These are phyloP conservation scores for Xylaria castorea DNA, from an alignment of 495 filamentous ascomycete genomes.

Conservation along the genomic window DNA sequence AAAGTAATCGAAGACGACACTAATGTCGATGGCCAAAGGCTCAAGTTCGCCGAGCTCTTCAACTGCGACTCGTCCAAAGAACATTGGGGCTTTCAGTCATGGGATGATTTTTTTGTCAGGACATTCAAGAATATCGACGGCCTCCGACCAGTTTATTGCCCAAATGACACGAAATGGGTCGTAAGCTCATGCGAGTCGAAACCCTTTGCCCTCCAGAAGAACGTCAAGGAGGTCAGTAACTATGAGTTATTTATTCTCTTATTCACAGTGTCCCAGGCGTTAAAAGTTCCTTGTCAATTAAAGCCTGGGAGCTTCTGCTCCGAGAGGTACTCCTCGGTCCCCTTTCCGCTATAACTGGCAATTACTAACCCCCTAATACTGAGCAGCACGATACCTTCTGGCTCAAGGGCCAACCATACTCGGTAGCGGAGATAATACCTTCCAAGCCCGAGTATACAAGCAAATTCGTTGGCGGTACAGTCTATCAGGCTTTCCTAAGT, in stretches of 20 bases:
- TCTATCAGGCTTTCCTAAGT: conserved; percentile 65
- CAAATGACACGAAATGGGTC: conserved; percentile 53
- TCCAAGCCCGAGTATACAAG: background rate
- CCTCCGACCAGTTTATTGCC: conserved; percentile 53
- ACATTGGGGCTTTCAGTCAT: conserved; percentile 63
- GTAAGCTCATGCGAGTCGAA: conserved; percentile 64
- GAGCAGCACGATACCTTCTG: conserved; percentile 51
- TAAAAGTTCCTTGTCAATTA: conserved; percentile 15
- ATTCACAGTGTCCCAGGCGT: conserved; percentile 3
- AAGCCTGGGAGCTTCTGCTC: conserved; percentile 12
- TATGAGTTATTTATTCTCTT: conserved; percentile 17
- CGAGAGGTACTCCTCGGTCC: conserved; percentile 9
- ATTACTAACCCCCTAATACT: conserved; percentile 15
- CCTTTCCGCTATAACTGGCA: conserved; percentile 16
- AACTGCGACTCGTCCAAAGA: conserved; percentile 42
- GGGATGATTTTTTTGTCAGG: conserved; percentile 70
- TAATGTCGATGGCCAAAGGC: conserved; percentile 17
- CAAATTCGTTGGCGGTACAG: conserved; percentile 57
- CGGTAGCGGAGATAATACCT: conserved; percentile 57
- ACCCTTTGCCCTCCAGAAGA: conserved; percentile 43
- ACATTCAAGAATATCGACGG: conserved; percentile 46
- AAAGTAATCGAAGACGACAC: conserved; percentile 34
- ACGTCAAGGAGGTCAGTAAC: conserved; percentile 37
- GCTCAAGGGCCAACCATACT: conserved; percentile 64
- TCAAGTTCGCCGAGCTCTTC: conserved; percentile 48